Conservation (phyloP, 2,329 filamentous ascomycete genomes). For the Neonectria hederae region DNA sequence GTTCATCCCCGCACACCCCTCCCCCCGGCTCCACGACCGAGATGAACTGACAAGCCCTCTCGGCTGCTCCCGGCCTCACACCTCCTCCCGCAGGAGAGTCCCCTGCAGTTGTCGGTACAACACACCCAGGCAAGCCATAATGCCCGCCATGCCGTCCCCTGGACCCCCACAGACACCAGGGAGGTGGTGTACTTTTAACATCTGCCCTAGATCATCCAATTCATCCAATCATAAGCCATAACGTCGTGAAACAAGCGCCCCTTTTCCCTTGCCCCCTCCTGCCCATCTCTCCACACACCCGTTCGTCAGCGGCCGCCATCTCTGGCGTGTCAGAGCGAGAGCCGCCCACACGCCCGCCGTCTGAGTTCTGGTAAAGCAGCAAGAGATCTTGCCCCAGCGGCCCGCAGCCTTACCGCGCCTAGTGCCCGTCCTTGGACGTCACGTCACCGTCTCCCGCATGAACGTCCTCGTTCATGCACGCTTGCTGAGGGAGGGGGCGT, state of each 20-base stretch:
- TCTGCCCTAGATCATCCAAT: constrained; percentile 45
- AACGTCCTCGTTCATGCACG: constrained; percentile 36
- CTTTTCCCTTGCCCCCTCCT: constrained; percentile 24
- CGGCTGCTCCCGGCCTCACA: constrained; percentile 42
- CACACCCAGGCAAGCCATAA: constrained; percentile 35
- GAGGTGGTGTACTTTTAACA: constrained; percentile 58
- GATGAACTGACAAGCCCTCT: constrained; percentile 28
- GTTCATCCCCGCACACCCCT: constrained; percentile 38
- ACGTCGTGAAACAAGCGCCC: constrained; percentile 56
- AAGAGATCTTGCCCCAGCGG: constrained; percentile 51
- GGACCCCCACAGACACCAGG: constrained; percentile 40
- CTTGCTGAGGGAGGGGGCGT: constrained; percentile 30
- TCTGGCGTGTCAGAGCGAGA: constrained; percentile 39
- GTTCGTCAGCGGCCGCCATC: constrained; percentile 39
- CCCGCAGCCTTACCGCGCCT: constrained; percentile 48
- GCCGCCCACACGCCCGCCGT: constrained; percentile 40
- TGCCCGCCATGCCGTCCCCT: constrained; percentile 35
- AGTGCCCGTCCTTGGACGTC: constrained; percentile 44
- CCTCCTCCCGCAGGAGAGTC: constrained; percentile 30
- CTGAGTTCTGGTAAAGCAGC: constrained; percentile 50
- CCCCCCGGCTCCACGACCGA: constrained; percentile 26
- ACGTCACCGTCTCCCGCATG: constrained; percentile 37
- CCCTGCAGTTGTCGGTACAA: constrained; percentile 37
- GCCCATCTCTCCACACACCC: constrained; percentile 36
- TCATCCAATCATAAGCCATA: constrained; percentile 66